Evolutionary conservation across 2,329 filamentous ascomycete genomes (phyloP).

Genomic region (Zymoseptoria pseudotritici): DNA sequence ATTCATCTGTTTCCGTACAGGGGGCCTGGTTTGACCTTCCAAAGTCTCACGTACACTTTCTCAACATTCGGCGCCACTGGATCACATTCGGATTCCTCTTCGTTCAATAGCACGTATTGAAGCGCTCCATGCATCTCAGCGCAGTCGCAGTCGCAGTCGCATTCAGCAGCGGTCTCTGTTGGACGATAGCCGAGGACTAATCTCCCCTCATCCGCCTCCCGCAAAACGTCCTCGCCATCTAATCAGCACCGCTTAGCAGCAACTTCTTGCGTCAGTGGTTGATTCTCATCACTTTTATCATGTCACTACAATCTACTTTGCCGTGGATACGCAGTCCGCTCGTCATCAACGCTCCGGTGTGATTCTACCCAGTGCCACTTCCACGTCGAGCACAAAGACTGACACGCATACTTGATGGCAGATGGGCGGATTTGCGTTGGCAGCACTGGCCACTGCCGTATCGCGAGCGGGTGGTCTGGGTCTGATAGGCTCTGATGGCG

Average conservation of each 20-base stretch:
- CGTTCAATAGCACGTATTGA: neutral
- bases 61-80: no score
- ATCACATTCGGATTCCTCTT: neutral
- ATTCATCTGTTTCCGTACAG: no score
- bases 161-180: neutral
- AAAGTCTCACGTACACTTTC: no score
- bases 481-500: constrained; percentile 36
- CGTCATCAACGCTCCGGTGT: constrained; percentile 17
- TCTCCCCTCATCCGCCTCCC: neutral
- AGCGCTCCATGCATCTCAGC: neutral
- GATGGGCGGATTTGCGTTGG: constrained; percentile 43
- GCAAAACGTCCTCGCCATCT: neutral
- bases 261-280: neutral
- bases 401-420: neutral
- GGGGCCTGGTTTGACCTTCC: no score
- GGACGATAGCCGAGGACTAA: neutral
- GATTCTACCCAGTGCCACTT: constrained; percentile 9
- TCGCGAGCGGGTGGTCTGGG: constrained; percentile 45
- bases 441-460: constrained; percentile 52
- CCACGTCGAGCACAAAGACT: neutral
- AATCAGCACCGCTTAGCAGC: neutral
- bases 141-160: neutral
- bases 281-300: neutral
- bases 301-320: constrained; percentile 4
- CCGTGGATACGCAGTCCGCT: constrained; percentile 13